Conservation (phyloP, 2,329 filamentous ascomycete genomes). For the Paramyrothecium sp. region DNA sequence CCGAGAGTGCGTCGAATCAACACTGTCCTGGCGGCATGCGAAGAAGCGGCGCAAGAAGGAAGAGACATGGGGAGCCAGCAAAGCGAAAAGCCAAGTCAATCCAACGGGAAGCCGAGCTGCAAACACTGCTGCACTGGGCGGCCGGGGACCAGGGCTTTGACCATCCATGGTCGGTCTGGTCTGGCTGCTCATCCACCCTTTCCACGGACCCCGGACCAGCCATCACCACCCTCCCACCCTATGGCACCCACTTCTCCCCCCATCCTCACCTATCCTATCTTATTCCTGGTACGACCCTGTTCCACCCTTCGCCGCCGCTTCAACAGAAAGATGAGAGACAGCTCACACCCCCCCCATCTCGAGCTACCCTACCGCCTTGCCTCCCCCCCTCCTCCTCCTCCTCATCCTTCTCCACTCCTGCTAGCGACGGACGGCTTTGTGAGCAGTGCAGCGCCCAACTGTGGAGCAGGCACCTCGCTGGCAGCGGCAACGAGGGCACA, state of each 20-base stretch:
- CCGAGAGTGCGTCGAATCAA: no score
- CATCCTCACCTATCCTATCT: constrained; percentile 18
- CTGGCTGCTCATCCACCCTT: not conserved
- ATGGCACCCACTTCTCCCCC: constrained; percentile 7
- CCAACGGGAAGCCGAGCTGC: not conserved
- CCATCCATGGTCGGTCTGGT: not conserved
- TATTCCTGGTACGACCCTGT: constrained; percentile 28
- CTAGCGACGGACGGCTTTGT: not conserved
- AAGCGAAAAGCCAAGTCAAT: not conserved
- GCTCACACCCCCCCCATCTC: not conserved
- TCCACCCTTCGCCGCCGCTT: constrained; percentile 26
- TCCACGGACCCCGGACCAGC: not conserved
- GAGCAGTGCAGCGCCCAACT: constrained; percentile 2
- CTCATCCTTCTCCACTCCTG: constrained; percentile 5
- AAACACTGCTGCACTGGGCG: not conserved
- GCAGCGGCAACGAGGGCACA: not conserved
- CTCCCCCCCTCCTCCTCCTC: constrained; percentile 5
- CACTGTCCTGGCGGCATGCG: not conserved
- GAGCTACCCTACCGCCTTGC: not conserved
- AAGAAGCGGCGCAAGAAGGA: not conserved
- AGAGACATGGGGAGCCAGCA: not conserved
- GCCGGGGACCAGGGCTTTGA: not conserved
- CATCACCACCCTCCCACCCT: not conserved
- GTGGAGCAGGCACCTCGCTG: constrained; percentile 1
- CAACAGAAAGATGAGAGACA: not conserved